phyloP scores from a whole-genome alignment of 1,284 basidiomycete genomes.

The Puccinia brachypodii region DNA sequence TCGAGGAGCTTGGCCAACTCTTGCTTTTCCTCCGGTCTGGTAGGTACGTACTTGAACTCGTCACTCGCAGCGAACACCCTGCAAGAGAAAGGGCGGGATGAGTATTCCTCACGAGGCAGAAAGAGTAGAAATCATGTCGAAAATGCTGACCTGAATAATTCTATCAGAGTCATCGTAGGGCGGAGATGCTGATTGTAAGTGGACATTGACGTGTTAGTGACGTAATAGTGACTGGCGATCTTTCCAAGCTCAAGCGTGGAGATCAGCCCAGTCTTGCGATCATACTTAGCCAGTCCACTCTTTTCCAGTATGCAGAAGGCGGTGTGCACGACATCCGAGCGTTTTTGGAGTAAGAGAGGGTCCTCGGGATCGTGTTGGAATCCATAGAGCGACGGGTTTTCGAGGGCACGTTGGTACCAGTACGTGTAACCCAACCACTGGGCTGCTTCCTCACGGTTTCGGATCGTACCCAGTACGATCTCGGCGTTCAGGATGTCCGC shows the following conservation, averaged over 20 bases:
- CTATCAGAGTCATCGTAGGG: constrained; percentile 80
- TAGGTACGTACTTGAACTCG: constrained; percentile 93
- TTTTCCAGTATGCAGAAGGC: constrained; percentile 93
- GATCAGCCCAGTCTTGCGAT: constrained; percentile 82
- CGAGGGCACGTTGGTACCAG: constrained; percentile 90
- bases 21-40: constrained; percentile 63
- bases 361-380: constrained; percentile 84
- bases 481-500: constrained; percentile 98
- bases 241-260: constrained; percentile 87
- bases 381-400: constrained; percentile 81
- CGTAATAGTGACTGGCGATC: constrained; percentile 95
- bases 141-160: constrained; percentile 68
- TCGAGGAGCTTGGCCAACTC: constrained; percentile 91
- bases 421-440: constrained; percentile 69
- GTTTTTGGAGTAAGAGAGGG: constrained; percentile 81
- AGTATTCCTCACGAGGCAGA: background rate
- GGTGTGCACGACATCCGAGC: constrained; percentile 80
- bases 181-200: constrained; percentile 93
- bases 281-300: constrained; percentile 89
- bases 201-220: constrained; percentile 93
- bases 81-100: background rate
- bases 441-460: constrained; percentile 94
- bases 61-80: constrained; percentile 92
- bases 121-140: constrained; percentile 1
- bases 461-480: constrained; percentile 90